These are phyloP conservation scores for Phylloporus rhodoxanthus DNA, from an alignment of 768 basidiomycete genomes.

Conservation along the genomic window DNA sequence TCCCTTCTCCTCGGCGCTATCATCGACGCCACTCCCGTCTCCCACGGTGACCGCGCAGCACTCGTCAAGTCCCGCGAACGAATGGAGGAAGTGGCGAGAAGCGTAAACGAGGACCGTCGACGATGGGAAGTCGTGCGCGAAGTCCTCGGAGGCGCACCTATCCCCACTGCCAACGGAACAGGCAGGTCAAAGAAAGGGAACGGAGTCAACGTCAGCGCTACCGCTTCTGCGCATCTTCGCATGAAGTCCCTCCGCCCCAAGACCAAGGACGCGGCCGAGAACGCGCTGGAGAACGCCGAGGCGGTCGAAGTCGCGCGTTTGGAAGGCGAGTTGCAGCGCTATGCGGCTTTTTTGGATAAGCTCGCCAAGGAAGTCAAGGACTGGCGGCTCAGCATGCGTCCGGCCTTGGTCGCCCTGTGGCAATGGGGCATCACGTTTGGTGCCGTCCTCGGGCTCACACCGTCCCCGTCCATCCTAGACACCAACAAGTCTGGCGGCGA, in stretches of 20 bases:
- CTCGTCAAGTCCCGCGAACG: constrained; percentile 30
- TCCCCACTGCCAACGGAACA: constrained; percentile 34
- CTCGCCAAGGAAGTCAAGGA: constrained; percentile 58
- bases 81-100: constrained; percentile 69
- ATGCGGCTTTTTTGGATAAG: constrained; percentile 52
- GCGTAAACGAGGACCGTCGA: constrained; percentile 73
- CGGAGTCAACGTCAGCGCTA: constrained; percentile 42
- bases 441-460: constrained; percentile 56
- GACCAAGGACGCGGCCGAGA: constrained; percentile 29
- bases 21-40: constrained; percentile 65
- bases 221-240: constrained; percentile 54
- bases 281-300: constrained; percentile 33
- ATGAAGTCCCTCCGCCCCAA: constrained; percentile 49
- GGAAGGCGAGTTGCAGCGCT: constrained; percentile 51
- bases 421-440: constrained; percentile 65
- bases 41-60: constrained; percentile 53
- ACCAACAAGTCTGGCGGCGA: constrained; percentile 7
- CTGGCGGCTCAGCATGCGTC: constrained; percentile 53
- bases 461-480: constrained; percentile 28
- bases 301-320: constrained; percentile 48
- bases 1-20: constrained; percentile 76
- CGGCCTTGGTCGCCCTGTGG: constrained; percentile 44
- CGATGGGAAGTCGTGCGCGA: constrained; percentile 76
- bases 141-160: constrained; percentile 45
- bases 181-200: constrained; percentile 37